Percentiles rank a stretch among this genome's conserved stretches.
These are phyloP conservation scores for Orbilia javanica DNA, from an alignment of 2,329 filamentous ascomycete species.

Conservation along the genomic window DNA sequence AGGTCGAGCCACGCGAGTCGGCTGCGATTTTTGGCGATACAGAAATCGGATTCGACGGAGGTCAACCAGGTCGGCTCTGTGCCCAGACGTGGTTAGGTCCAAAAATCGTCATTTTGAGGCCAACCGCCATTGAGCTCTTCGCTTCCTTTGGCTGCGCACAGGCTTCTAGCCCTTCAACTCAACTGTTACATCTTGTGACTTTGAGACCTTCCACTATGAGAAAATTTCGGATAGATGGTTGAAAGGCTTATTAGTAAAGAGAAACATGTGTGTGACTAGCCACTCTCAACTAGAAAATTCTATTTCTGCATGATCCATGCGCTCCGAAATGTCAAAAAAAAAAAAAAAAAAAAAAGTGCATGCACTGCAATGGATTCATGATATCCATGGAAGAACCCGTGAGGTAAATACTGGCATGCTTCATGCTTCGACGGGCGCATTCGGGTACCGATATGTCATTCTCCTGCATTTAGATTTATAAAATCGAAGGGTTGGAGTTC, in stretches of 20 bases:
- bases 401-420: not conserved
- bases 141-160: slow-evolving; percentile 39
- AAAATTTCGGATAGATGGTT: slow-evolving; percentile 2
- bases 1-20: slow-evolving; percentile 51
- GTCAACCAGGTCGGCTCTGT: slow-evolving; percentile 32
- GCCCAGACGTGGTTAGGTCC: slow-evolving; percentile 22
- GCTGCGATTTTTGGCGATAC: slow-evolving; percentile 31
- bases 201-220: slow-evolving; percentile 20
- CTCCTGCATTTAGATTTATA: not conserved
- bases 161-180: slow-evolving; percentile 17
- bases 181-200: slow-evolving; percentile 20
- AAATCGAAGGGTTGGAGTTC: not conserved
- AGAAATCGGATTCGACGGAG: slow-evolving; percentile 20
- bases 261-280: slow-evolving; percentile 18
- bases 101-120: slow-evolving; percentile 48
- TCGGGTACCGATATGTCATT: slow-evolving; percentile 6
- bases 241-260: slow-evolving; percentile 5
- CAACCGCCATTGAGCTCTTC: slow-evolving; percentile 21
- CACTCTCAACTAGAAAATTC: not conserved
- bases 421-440: not conserved
- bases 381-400: not conserved
- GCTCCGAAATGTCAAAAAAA: not conserved
- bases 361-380: no score
- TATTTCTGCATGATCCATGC: not conserved
- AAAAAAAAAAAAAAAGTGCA: no score